Conservation (phyloP, 352 stramenopile species). For the Globisporangium heterothallicum region DNA sequence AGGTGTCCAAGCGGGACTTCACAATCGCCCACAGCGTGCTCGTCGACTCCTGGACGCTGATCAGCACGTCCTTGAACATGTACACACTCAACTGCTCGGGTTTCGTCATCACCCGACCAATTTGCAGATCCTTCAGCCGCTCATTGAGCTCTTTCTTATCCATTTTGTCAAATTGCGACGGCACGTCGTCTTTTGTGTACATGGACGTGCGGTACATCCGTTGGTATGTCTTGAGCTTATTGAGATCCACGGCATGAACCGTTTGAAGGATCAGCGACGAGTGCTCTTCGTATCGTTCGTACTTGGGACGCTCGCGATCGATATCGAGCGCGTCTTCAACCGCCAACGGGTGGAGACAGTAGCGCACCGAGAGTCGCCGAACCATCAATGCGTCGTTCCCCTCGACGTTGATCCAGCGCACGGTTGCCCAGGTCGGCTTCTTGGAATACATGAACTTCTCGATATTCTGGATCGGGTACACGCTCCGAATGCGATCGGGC, state of each 20-base stretch:
- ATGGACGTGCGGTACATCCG: constrained; percentile 67
- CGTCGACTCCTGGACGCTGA: constrained; percentile 57
- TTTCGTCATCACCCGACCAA: constrained; percentile 61
- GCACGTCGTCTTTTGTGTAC: constrained; percentile 42
- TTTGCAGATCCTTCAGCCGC: constrained; percentile 46
- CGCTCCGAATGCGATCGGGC: constrained; percentile 63
- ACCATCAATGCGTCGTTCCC: constrained; percentile 58
- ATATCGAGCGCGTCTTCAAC: constrained; percentile 82
- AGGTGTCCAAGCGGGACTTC: constrained; percentile 61
- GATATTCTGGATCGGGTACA: constrained; percentile 58
- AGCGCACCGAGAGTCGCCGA: constrained; percentile 69
- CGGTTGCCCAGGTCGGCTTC: constrained; percentile 60
- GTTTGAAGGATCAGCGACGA: constrained; percentile 72
- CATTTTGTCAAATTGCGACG: constrained; percentile 62
- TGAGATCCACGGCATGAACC: constrained; percentile 43
- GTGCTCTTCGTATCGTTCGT: constrained; percentile 84
- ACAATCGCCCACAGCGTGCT: constrained; percentile 52
- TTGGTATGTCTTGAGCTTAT: constrained; percentile 59
- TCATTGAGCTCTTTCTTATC: constrained; percentile 54
- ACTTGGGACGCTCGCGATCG: constrained; percentile 76
- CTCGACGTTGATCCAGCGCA: constrained; percentile 84
- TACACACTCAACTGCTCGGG: constrained; percentile 78
- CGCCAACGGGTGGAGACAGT: constrained; percentile 77
- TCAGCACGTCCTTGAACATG: constrained; percentile 64
- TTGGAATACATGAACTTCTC: constrained; percentile 85